Evolutionary conservation across 257 asterid genomes (phyloP).

Genomic region (Solanum lycopersicoides): DNA sequence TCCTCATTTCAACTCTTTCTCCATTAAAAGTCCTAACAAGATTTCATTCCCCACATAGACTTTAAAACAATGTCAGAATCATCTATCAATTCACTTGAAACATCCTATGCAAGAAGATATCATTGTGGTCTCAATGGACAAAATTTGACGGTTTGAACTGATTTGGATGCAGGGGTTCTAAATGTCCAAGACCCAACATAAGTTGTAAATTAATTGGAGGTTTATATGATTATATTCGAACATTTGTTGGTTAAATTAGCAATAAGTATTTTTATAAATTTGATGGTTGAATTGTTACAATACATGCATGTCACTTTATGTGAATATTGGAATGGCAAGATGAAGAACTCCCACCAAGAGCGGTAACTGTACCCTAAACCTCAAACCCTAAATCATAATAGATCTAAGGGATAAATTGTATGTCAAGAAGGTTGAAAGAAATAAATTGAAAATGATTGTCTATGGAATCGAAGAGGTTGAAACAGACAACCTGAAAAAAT

Average conservation of each 20-base stretch:
- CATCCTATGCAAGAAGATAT: too few relatives aligned
- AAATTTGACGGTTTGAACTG: not conserved
- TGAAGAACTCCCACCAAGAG: not conserved
- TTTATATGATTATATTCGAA: too few relatives aligned
- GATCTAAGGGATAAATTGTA: not conserved
- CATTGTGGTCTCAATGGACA: not conserved
- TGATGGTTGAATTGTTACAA: not conserved
- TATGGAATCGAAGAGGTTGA: not conserved
- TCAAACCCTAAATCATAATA: not conserved
- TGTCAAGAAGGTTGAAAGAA: not conserved
- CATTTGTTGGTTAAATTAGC: too few relatives aligned
- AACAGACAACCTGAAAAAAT: not conserved
- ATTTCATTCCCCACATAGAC: too few relatives aligned
- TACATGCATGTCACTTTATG: not conserved
- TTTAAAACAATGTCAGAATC: too few relatives aligned
- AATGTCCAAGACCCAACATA: not conserved
- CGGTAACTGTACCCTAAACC: not conserved
- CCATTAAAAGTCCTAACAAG: too few relatives aligned
- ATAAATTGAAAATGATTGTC: not conserved
- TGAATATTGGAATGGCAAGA: not conserved
- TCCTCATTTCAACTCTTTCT: too few relatives aligned
- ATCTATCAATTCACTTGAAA: not conserved
- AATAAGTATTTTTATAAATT: too few relatives aligned
- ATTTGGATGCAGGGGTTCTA: not conserved
- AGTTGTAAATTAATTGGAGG: not conserved